Base-by-base conservation (phyloP, 2,329 filamentous ascomycete species). In the Aureobasidium sp. region DNA sequence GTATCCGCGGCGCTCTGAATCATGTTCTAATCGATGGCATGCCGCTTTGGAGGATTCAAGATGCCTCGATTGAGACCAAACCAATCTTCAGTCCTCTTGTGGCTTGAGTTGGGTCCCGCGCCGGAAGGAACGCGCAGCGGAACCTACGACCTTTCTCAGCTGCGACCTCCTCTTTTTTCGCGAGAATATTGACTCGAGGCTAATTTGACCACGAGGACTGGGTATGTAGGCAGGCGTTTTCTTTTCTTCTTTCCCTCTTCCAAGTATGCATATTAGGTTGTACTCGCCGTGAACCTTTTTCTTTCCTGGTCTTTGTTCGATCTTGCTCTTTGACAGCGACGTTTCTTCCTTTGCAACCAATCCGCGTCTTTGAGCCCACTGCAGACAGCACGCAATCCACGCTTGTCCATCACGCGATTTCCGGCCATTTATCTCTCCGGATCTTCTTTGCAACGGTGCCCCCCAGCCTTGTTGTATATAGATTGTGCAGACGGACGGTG, bases 341-440 rank as follows among this genome's bases (percentile, higher is more conserved):
- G n/a, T 19, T 42, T 43, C 23, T 31, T 11, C 43, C 50, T 31
- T 21, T 31, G 13, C 21, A n/a, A 19, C 51, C 37, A 43, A 43
- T 55, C 51, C 35, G 47, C 47, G 31, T 38, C 21, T 31, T n/a
- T n/a, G 23, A 27, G n/a, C 27, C 4, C 31, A 23, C n/a, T n/a
- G 1, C 47, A 37, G 31, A 37, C 27, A 55, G 51, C 51, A 55
- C 51, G 51, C 51, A 55, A 55, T 55, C 51, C 37, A 42, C 49
- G 35, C 47, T 50, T 50, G 47, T 25, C 6, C 23, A 55, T 55
- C 51, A 55, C 51, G 51, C 51, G 43, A 55, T 55, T 40, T 29
- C 38, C 25, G n/a, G 51, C 51, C 51, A 43, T 40, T n/a, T 17
- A 19, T 23, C 31, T 53, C 49, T 29, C 49, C 49, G 6, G 49